phyloP scores from a whole-genome alignment of 2,329 filamentous ascomycete genomes.

The Fusarium robinianum region DNA sequence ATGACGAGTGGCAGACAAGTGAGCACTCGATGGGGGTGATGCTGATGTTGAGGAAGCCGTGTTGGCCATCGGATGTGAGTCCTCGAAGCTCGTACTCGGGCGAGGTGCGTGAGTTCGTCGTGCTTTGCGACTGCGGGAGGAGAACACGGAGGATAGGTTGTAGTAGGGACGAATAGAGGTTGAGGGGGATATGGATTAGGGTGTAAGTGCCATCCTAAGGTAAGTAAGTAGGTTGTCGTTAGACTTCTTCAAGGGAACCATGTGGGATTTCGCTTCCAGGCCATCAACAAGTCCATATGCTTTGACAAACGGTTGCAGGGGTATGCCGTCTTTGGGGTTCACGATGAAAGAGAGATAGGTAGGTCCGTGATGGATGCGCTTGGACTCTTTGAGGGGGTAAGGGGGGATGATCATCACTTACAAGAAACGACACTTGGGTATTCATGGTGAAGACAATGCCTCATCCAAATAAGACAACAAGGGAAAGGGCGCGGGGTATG shows the following conservation, averaged over 20 bases:
- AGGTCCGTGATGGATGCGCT: background rate
- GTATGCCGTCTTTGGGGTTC: background rate
- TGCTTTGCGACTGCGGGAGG: constrained; percentile 63
- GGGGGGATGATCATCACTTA: constrained; percentile 42
- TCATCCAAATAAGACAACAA: constrained; percentile 10
- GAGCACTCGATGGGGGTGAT: constrained; percentile 93
- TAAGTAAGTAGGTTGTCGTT: constrained; percentile 42
- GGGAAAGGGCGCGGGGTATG: too few relatives aligned
- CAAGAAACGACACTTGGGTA: constrained; percentile 61
- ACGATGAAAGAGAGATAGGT: background rate
- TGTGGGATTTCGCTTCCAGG: too few relatives aligned
- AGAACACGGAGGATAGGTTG: constrained; percentile 87
- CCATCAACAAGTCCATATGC: too few relatives aligned
- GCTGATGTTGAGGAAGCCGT: constrained; percentile 90
- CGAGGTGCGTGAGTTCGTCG: constrained; percentile 43
- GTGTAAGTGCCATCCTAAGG: constrained; percentile 81
- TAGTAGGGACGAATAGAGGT: constrained; percentile 76
- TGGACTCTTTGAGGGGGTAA: background rate
- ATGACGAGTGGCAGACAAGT: constrained; percentile 79
- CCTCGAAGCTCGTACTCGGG: constrained; percentile 50
- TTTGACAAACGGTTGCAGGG: too few relatives aligned
- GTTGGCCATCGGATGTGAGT: constrained; percentile 57
- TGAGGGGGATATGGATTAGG: constrained; percentile 86
- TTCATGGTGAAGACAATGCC: constrained; percentile 50
- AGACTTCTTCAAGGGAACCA: too few relatives aligned